phyloP scores from a whole-genome alignment of 805 yeast genomes.

The Candida suzukii region DNA sequence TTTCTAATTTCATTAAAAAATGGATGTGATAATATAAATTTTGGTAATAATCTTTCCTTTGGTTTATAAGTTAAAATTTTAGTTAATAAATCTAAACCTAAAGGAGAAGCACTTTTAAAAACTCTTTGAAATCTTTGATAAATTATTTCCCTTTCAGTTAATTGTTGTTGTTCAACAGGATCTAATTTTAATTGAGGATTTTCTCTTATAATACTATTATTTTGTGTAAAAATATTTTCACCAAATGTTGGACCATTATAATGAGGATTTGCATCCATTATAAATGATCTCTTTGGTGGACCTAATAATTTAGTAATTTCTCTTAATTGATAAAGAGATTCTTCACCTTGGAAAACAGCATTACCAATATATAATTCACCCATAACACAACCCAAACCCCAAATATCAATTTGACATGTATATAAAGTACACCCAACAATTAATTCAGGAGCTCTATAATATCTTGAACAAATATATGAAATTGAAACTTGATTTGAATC shows the following conservation, averaged over 20 bases:
- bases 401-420: slow-evolving; percentile 87
- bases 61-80: slow-evolving; percentile 88
- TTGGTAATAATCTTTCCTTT: slow-evolving; percentile 69
- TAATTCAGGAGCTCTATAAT: slow-evolving; percentile 93
- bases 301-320: slow-evolving; percentile 89
- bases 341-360: slow-evolving; percentile 93
- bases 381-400: slow-evolving; percentile 96
- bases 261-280: slow-evolving; percentile 66
- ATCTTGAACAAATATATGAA: slow-evolving; percentile 92
- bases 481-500: slow-evolving; percentile 83
- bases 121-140: slow-evolving; percentile 44
- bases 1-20: slow-evolving; percentile 83
- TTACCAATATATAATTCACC: slow-evolving; percentile 91
- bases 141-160: not conserved
- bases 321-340: slow-evolving; percentile 80
- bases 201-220: slow-evolving; percentile 6
- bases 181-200: no score
- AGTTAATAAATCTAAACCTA: slow-evolving; percentile 79
- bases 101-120: slow-evolving; percentile 72
- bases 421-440: slow-evolving; percentile 86
- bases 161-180: not conserved
- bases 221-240: slow-evolving; percentile 13
- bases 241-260: slow-evolving; percentile 72
- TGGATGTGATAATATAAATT: slow-evolving; percentile 77
- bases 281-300: slow-evolving; percentile 70